Base-by-base conservation (phyloP, 345 rosid species). In the Schrenkiella parvula region DNA sequence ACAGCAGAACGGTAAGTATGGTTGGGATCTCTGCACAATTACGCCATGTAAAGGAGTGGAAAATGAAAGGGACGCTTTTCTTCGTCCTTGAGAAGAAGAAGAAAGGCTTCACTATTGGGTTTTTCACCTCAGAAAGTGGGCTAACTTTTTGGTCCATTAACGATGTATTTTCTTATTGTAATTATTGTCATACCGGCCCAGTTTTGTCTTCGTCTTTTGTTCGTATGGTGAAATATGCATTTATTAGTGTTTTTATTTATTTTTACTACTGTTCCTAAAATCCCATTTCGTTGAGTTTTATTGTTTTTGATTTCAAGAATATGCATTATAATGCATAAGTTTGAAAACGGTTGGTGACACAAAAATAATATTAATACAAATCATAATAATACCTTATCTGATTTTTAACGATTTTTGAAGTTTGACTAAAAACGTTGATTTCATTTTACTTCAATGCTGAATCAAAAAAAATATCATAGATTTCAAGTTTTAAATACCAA, bases 21-120 rank as follows among this genome's bases (percentile, higher is more conserved):
- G 67, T 74, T 41, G 67, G 67, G 73, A 77, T 77, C 80, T 66
- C 80, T 71, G 52, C 77, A 65, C 56, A 71, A 58, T 65, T 71
- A 71, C 76, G 76, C 80, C 56, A 77, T 71, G n/a, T 56, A 4
- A 41, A 63, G 41, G 7, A 31, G 7, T 17, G 2, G n/a, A 43
- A 37, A 18, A 43, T 42, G 66, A 47, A 44, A 23, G 19, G 32
- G 69, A 62, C 51, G 31, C 50, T 15, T 48, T 50, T 50, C 22
- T 54, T 54, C 21, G 13, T 11, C 7, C 21, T 19, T 29, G 32
- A 55, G 56, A 7, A 38, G 31, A 64, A 10, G 19, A 70, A 19
- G 19, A 53, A 46, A 55, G 77, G 35, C 53, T 73, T 55, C 47
- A n/a, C 19, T 2, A 0, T 74, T 74, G 61, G 72, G 62, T 6